A percentile compares a stretch with the other conserved stretches of the same genome.
Conservation (phyloP, 345 rosid genomes). For the Geranium brycei region DNA sequence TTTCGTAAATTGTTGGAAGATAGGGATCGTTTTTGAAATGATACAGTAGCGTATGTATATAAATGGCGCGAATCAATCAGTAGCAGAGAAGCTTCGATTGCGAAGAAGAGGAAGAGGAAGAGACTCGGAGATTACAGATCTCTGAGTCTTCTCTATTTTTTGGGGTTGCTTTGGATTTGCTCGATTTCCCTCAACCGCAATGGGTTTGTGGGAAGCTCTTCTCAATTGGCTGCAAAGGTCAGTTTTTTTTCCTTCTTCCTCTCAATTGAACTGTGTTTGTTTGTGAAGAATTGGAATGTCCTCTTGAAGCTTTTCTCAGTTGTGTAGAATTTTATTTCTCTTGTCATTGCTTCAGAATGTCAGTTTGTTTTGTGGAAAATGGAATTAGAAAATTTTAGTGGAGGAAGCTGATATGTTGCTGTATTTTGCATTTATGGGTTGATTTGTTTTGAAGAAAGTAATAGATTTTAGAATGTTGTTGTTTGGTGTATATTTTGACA, state of each 20-base stretch:
- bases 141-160: neutral
- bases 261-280: neutral
- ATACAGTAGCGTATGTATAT: neutral
- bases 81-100: neutral
- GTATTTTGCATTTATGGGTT: neutral
- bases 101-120: neutral
- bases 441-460: too few species aligned
- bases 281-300: too few species aligned
- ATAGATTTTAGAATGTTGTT: too few species aligned
- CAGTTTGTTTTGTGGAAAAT: neutral
- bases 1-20: neutral
- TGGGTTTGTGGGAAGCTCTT: slow-evolving; percentile 30
- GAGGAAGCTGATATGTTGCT: neutral
- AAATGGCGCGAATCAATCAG: neutral
- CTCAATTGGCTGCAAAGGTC: slow-evolving; percentile 33
- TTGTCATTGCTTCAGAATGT: neutral
- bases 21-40: neutral
- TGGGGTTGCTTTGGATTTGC: neutral
- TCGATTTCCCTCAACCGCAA: neutral
- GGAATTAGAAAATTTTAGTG: neutral
- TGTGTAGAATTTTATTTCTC: too few species aligned
- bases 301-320: neutral
- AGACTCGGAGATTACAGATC: neutral
- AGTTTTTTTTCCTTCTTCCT: neutral
- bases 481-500: too few species aligned